Percentiles rank a stretch among this genome's conserved stretches.
These are phyloP conservation scores for Ophiostoma triangulosporum DNA, from an alignment of 2,329 filamentous ascomycete genomes.

Conservation along the genomic window DNA sequence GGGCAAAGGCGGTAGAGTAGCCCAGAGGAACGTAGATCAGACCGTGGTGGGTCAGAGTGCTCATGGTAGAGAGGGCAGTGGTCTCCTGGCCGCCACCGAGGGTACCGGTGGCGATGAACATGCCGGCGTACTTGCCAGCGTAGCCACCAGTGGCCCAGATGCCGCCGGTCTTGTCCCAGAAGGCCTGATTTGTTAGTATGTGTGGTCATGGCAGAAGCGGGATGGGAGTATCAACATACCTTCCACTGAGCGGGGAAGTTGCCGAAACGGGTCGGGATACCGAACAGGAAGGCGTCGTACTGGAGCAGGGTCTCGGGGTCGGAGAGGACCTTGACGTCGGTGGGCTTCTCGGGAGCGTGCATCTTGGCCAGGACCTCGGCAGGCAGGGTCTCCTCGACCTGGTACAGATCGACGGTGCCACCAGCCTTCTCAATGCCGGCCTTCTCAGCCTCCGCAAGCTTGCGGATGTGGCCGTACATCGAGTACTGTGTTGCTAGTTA, in stretches of 20 bases:
- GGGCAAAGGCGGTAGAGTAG: conserved; percentile 65
- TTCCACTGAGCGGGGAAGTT: conserved; percentile 98
- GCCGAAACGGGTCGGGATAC: conserved; percentile 90
- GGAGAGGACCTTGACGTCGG: conserved; percentile 49
- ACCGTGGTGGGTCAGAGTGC: conserved; percentile 82
- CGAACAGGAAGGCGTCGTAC: conserved; percentile 85
- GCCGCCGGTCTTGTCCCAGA: conserved; percentile 81
- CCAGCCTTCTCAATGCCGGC: conserved; percentile 80
- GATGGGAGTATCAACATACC: conserved; percentile 19
- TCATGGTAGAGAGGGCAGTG: conserved; percentile 68
- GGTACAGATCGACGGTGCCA: conserved; percentile 67
- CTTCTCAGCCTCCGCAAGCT: conserved; percentile 81
- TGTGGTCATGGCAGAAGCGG: neutral
- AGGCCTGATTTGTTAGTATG: conserved; percentile 27
- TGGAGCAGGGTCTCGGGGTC: conserved; percentile 46
- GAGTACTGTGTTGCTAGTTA: conserved; percentile 52
- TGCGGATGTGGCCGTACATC: conserved; percentile 81
- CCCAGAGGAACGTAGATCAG: conserved; percentile 94
- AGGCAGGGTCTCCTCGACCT: conserved; percentile 79
- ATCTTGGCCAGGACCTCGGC: conserved; percentile 79
- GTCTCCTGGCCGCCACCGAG: conserved; percentile 86
- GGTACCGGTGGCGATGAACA: conserved; percentile 82
- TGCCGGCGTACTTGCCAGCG: conserved; percentile 77
- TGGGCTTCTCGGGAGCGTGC: conserved; percentile 68
- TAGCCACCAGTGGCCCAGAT: conserved; percentile 70